Percentiles rank a stretch among this genome's conserved stretches.
Evolutionary conservation across 1,139 yeast genomes (phyloP).

Genomic region (Yamadazyma atmosphaerica): DNA sequence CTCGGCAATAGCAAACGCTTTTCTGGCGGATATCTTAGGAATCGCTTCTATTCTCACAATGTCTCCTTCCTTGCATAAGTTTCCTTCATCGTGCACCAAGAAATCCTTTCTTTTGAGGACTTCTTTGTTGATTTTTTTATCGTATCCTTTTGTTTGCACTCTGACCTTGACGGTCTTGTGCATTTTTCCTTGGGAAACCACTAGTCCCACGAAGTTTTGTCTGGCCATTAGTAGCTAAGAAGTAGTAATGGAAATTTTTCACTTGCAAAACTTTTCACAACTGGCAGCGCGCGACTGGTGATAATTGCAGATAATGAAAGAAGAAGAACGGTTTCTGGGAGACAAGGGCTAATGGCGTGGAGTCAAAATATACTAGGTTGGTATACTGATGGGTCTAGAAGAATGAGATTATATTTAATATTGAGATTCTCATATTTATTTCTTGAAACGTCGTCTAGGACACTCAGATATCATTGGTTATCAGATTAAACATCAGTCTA

Average conservation of each 20-base stretch:
- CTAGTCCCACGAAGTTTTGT: slow-evolving; percentile 89
- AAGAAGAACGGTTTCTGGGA: too few species aligned
- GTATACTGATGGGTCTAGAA: too few species aligned
- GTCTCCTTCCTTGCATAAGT: slow-evolving; percentile 92
- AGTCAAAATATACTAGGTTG: too few species aligned
- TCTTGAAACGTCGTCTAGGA: too few species aligned
- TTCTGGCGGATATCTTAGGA: slow-evolving; percentile 79
- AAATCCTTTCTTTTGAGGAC: slow-evolving; percentile 78
- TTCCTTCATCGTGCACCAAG: slow-evolving; percentile 91
- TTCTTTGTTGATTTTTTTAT: slow-evolving; percentile 72
- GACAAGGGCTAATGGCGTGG: too few species aligned
- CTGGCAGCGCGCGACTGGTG: background rate
- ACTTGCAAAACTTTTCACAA: slow-evolving; percentile 1
- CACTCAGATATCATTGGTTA: too few species aligned
- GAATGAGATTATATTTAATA: too few species aligned
- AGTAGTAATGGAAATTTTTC: slow-evolving; percentile 1
- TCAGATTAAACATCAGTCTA: too few species aligned
- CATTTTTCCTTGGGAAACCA: slow-evolving; percentile 95
- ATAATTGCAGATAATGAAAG: too few species aligned
- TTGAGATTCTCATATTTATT: too few species aligned
- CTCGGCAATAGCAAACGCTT: slow-evolving; percentile 92
- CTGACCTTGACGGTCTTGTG: slow-evolving; percentile 92
- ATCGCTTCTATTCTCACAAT: slow-evolving; percentile 90
- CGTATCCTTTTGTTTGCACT: slow-evolving; percentile 70
- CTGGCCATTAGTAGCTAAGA: slow-evolving; percentile 62